These are phyloP conservation scores for Globisporangium sylvaticum DNA, from an alignment of 352 stramenopile genomes.

Conservation along the genomic window DNA sequence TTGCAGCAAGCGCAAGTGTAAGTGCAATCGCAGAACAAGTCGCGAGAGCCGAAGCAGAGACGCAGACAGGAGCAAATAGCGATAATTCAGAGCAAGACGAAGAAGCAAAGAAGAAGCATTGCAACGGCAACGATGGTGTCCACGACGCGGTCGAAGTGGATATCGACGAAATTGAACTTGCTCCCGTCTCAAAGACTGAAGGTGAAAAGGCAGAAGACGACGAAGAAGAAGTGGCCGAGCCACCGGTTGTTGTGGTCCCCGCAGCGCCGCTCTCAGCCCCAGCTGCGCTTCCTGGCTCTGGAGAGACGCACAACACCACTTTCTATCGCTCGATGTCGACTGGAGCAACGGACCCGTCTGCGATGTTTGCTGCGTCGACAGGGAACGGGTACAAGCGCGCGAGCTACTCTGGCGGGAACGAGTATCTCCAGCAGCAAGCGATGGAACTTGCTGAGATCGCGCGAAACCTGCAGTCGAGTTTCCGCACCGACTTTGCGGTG, in stretches of 20 bases:
- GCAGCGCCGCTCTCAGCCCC: conserved; percentile 15
- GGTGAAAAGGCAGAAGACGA: conserved; percentile 14
- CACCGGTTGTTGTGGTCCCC: not conserved
- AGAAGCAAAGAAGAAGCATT: not conserved
- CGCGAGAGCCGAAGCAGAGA: conserved; percentile 1
- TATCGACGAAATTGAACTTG: not conserved
- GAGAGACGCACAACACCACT: conserved; percentile 4
- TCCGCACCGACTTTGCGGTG: conserved; percentile 21
- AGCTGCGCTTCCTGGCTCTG: conserved; percentile 4
- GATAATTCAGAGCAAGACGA: not conserved
- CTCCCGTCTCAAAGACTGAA: not conserved
- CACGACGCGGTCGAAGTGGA: not conserved
- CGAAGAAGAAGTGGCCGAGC: conserved; percentile 5
- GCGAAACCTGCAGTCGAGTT: conserved; percentile 56
- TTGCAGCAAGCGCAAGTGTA: not conserved
- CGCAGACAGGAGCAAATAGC: not conserved
- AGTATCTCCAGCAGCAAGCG: conserved; percentile 53
- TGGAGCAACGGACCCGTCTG: conserved; percentile 19
- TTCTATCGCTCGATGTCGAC: not conserved
- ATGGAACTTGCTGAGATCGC: conserved; percentile 65
- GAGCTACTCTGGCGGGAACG: conserved; percentile 25
- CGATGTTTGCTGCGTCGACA: conserved; percentile 12
- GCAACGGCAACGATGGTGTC: not conserved
- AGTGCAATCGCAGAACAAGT: not conserved
- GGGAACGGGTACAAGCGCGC: conserved; percentile 21